These are phyloP conservation scores for Salix caprea DNA, from an alignment of 345 rosid genomes.

Conservation along the genomic window DNA sequence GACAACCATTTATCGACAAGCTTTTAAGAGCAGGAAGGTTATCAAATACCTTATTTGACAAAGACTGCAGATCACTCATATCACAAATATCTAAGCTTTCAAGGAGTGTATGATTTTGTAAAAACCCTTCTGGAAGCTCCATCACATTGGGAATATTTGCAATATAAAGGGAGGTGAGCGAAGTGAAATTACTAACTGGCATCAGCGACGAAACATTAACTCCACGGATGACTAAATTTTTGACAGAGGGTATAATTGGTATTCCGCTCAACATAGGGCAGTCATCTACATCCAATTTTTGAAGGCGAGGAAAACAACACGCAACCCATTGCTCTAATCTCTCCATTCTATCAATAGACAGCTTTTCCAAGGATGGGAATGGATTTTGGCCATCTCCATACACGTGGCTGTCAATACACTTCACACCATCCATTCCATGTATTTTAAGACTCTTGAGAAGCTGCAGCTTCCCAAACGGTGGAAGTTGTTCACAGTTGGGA, in stretches of 20 bases:
- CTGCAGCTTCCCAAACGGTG: slow-evolving; percentile 4
- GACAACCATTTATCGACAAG: not conserved
- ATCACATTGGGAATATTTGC: too few species aligned
- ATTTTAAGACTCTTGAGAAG: not conserved
- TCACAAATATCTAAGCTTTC: too few species aligned
- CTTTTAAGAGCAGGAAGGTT: not conserved
- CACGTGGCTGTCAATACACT: not conserved
- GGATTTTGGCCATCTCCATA: not conserved
- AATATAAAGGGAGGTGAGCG: not conserved
- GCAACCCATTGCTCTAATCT: not conserved
- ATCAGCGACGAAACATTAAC: not conserved
- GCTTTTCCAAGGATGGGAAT: not conserved
- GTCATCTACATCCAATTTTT: not conserved
- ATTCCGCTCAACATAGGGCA: not conserved
- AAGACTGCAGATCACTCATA: too few species aligned
- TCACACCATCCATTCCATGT: not conserved
- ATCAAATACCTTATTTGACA: not conserved
- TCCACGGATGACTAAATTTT: not conserved
- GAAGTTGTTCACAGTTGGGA: slow-evolving; percentile 1
- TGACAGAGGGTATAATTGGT: not conserved
- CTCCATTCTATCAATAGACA: not conserved
- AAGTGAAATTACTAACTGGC: not conserved
- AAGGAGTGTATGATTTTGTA: too few species aligned
- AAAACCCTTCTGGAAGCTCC: too few species aligned
- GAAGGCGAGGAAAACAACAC: not conserved